phyloP scores from a whole-genome alignment of 2,329 filamentous ascomycete genomes.

The Trichoderma endophyticum region DNA sequence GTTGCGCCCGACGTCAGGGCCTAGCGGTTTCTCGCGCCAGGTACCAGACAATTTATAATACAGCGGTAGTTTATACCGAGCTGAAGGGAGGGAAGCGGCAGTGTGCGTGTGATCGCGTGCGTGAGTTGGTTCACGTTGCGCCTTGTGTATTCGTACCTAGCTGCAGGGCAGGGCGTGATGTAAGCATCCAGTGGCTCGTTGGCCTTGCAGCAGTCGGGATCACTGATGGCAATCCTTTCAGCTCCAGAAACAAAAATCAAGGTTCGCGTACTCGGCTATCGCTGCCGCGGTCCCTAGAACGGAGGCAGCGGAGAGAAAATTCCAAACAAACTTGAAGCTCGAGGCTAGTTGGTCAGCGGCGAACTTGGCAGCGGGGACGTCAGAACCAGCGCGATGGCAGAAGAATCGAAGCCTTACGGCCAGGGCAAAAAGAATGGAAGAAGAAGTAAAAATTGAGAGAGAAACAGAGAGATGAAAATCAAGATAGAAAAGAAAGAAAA shows the following conservation, averaged over 20 bases:
- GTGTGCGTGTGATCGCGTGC: slow-evolving; percentile 12
- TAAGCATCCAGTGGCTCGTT: not conserved
- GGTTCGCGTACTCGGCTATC: slow-evolving; percentile 15
- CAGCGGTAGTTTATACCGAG: not conserved
- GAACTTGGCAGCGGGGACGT: slow-evolving; percentile 3
- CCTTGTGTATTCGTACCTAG: not conserved
- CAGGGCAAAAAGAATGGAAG: not conserved
- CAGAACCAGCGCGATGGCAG: not conserved
- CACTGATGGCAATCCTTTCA: not conserved
- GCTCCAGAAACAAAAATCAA: not conserved
- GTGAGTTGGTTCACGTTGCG: not conserved
- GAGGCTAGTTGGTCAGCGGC: slow-evolving; percentile 9
- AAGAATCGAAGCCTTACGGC: not conserved
- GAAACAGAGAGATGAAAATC: not conserved
- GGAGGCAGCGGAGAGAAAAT: slow-evolving; percentile 16
- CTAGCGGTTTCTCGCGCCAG: slow-evolving; percentile 6
- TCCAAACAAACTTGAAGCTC: not conserved
- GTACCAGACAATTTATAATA: slow-evolving; percentile 8
- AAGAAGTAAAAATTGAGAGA: not conserved
- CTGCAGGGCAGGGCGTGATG: not conserved
- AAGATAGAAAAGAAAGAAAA: not conserved
- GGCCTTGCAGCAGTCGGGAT: not conserved
- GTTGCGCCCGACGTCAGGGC: not conserved
- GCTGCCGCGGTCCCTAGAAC: not conserved
- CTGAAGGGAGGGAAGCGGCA: not conserved